These are phyloP conservation scores for Sporothrix sp. DNA, from an alignment of 2,329 filamentous ascomycete genomes.

Conservation along the genomic window DNA sequence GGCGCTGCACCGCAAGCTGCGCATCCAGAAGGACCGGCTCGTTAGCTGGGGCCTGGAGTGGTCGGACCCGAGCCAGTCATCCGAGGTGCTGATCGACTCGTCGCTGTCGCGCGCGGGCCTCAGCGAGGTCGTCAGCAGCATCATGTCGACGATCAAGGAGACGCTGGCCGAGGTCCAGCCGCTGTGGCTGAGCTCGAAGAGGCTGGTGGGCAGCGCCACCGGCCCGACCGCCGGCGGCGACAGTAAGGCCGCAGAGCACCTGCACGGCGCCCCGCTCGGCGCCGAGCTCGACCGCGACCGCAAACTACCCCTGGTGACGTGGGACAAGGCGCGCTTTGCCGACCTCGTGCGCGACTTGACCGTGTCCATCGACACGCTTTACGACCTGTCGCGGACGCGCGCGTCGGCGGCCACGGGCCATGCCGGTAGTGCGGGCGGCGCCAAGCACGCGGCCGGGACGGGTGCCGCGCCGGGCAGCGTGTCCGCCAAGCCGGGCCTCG, in stretches of 20 bases:
- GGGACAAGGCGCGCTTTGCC: constrained; percentile 64
- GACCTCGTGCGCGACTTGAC: constrained; percentile 67
- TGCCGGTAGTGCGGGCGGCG: neutral
- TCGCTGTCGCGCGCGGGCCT: constrained; percentile 63
- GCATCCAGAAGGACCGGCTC: constrained; percentile 70
- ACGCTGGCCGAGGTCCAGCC: constrained; percentile 67
- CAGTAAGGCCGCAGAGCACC: constrained; percentile 3
- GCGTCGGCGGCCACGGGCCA: constrained; percentile 32
- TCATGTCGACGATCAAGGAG: constrained; percentile 72
- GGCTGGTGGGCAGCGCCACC: constrained; percentile 23
- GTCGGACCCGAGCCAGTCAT: constrained; percentile 56
- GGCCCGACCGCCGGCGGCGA: neutral
- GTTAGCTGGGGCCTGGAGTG: constrained; percentile 74
- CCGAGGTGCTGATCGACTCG: constrained; percentile 56
- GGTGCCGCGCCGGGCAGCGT: constrained; percentile 12
- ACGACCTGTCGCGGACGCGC: constrained; percentile 62
- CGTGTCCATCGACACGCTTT: constrained; percentile 68
- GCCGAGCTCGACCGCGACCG: constrained; percentile 7
- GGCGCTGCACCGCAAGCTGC: constrained; percentile 62
- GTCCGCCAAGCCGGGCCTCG: constrained; percentile 22
- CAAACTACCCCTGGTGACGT: constrained; percentile 49
- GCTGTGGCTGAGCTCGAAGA: constrained; percentile 54
- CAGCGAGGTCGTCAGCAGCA: constrained; percentile 66
- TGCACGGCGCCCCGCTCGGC: too few species aligned
- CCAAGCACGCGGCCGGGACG: constrained; percentile 17